Base-by-base conservation (phyloP, 108 stramenopile species). In the Chaetoceros tenuissimus region DNA sequence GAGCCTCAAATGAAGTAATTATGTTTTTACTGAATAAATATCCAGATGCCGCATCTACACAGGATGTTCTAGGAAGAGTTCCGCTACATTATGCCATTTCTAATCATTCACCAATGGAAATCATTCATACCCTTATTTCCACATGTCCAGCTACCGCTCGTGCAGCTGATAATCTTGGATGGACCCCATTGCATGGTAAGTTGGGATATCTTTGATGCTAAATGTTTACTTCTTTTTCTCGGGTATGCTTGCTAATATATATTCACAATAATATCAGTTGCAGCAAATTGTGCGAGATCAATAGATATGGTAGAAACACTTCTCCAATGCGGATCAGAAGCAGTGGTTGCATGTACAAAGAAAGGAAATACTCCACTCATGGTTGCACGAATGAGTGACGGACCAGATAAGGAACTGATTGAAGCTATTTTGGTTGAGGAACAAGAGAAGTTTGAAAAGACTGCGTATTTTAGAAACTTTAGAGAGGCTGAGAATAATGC, bases 21-120 rank as follows among this genome's bases (percentile, higher is more conserved):
- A 17, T 24, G 17, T 21, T 22, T 22, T 50, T 61, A 17, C 49
- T 61, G 19, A 19, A 51, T 8, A 53, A 34, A 26, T 43, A 53
- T 28, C 57, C 57, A 20, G 28, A 22, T 22, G 43, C 51, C 21
- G 51, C 25, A 23, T 28, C 50, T 10, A 21, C 17, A 28, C 49
- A 30, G 3, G 60, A 61, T 23, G 18, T 19, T 22, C 50, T 61
- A 16, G 60, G 60, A 2, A 48, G 60, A 0, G 50, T 61, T 25
- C 60, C 60, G n/a, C 50, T 61, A 18, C 60, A 61, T 23, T 61
- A 61, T 40, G 60, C 60, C 28, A 43, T 61, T 2, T 51, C 29
- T 34, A 28, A 28, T 26, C 21, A 51, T 20, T n/a, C 31, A n/a
- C 28, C 60, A 1, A 51, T 52, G 29, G 16, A 51, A 19, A 17